Evolutionary conservation across 192 early-diverging fungal genomes (phyloP), one percentile per base, ranked within the genome.

Genomic region (Entomortierella lignicola): DNA sequence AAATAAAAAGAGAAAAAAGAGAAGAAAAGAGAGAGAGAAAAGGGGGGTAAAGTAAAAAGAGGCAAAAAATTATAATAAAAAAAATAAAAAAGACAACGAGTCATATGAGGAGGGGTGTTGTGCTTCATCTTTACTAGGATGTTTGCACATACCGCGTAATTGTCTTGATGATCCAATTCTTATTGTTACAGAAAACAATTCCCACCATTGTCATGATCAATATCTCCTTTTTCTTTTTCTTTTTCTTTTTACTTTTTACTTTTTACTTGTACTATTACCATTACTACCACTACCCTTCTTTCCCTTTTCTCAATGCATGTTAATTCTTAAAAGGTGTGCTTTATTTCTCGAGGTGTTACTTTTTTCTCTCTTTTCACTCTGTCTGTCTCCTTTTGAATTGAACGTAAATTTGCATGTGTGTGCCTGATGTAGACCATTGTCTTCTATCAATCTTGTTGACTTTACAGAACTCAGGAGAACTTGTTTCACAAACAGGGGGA

Each of bases 401-500:
- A 21, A 48, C 18, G 65, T 27, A 47, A 41, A 55, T 51, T 60
- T 60, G 66, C 44, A 69, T 69, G 34, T 69, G 66, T n/a, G n/a
- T n/a, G n/a, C n/a, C n/a, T n/a, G n/a, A n/a, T n/a, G n/a, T n/a
- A n/a, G 31, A 69, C 34, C 48, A 44, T 31, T n/a, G 5, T 29
- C 4, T 57, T 15, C 25, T 15, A 4, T 26, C 6, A 10, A 26
- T 6, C 52, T 13, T 51, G 23, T n/a, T 11, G 18, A 2, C 13
- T 10, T 29, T 48, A 62, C 20, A 42, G 10, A 37, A 58, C 31
- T 61, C 52, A 71, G 60, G 69, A 61, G 69, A 26, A 43, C 54
- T 27, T 52, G 69, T 71, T 71, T 71, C 69, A 71, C 58, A 62
- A 71, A 71, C 69, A 62, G 68, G 69, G 37, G 31, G 61, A n/a